Evolutionary conservation across 768 basidiomycete genomes (phyloP).

Genomic region (Lactifluus volemus): DNA sequence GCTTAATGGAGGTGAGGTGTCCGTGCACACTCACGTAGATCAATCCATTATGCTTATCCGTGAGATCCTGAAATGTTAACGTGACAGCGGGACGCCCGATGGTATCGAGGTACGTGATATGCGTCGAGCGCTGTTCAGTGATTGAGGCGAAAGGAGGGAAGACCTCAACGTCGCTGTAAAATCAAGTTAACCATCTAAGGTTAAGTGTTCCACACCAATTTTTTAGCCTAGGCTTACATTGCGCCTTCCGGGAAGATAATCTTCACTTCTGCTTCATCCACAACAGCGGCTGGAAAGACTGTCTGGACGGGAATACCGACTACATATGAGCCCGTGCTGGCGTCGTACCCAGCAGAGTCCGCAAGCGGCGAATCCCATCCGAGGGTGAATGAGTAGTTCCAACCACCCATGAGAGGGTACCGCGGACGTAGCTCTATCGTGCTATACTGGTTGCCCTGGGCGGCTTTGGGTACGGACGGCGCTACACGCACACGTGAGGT

Average conservation of each 20-base stretch:
- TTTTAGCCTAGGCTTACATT: conserved; percentile 52
- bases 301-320: conserved; percentile 85
- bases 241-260: conserved; percentile 94
- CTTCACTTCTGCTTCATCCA: conserved; percentile 69
- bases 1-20: not conserved
- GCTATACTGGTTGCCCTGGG: conserved; percentile 46
- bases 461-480: conserved; percentile 53
- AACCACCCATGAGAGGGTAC: conserved; percentile 91
- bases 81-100: conserved; percentile 74
- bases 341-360: conserved; percentile 63
- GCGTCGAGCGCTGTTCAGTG: conserved; percentile 50
- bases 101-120: conserved; percentile 88
- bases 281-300: conserved; percentile 65
- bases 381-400: conserved; percentile 94
- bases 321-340: conserved; percentile 53
- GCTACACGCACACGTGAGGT: conserved; percentile 76
- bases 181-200: conserved; percentile 7
- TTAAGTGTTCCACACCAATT: not conserved
- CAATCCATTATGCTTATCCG: conserved; percentile 66
- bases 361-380: conserved; percentile 87
- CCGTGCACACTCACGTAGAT: conserved; percentile 69
- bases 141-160: conserved; percentile 70
- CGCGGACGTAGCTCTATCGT: conserved; percentile 78
- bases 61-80: conserved; percentile 64
- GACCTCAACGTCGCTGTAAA: conserved; percentile 64